Conservation (phyloP, 2,329 filamentous ascomycete species). For the Lasiodiplodia theobromae region DNA sequence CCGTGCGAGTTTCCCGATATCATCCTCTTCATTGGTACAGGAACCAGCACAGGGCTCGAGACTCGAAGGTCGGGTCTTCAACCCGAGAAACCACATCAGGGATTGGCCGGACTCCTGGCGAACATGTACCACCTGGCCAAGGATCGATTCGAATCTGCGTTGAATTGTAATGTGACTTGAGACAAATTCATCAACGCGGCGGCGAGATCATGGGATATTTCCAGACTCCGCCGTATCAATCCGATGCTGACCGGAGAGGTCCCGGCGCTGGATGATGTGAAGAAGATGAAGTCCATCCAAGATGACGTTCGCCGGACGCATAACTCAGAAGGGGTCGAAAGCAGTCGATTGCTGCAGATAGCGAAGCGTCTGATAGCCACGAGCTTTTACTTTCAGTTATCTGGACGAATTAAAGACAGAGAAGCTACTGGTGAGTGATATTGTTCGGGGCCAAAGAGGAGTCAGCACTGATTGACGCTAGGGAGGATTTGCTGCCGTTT, state of each 20-base stretch:
- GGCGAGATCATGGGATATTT: background rate
- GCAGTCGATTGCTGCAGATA: conserved; percentile 28
- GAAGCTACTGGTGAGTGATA: no score
- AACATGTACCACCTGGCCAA: background rate
- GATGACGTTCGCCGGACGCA: background rate
- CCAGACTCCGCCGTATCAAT: conserved; percentile 32
- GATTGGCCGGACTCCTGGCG: conserved; percentile 14
- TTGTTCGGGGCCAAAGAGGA: accelerated
- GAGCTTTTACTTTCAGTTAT: conserved; percentile 36
- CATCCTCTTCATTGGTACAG: conserved; percentile 38
- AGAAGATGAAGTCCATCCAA: conserved; percentile 22
- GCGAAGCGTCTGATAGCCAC: conserved; percentile 33
- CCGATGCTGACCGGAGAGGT: conserved; percentile 20
- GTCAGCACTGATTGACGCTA: no score
- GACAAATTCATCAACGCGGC: background rate
- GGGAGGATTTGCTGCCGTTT: no score
- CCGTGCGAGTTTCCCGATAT: conserved; percentile 42
- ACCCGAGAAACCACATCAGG: no score
- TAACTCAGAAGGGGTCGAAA: background rate
- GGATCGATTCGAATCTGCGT: conserved; percentile 7
- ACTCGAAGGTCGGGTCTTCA: no score
- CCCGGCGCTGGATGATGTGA: conserved; percentile 31
- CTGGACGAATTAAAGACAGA: no score
- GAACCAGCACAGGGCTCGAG: background rate
- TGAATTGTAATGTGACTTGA: conserved; percentile 28